A percentile compares a stretch with the other conserved stretches of the same genome.
Conservation (phyloP, 2,329 filamentous ascomycete genomes). For the Tricladium varicosporioides region DNA sequence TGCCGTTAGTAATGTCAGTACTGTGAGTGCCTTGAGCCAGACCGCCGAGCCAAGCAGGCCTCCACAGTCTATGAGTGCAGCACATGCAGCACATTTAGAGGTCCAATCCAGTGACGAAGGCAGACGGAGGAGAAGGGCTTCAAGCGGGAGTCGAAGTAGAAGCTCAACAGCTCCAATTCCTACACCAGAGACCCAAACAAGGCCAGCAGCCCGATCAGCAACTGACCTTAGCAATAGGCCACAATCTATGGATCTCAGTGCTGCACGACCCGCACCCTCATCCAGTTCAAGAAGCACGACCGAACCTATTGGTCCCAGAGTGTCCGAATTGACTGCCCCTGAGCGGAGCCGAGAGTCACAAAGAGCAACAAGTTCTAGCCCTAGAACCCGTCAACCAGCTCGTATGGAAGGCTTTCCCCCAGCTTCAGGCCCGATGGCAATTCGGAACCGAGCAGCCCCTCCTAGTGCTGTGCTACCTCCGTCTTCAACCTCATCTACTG, state of each 20-base stretch:
- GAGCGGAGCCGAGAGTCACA: constrained; percentile 15
- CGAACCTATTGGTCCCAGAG: constrained; percentile 25
- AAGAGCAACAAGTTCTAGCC: constrained; percentile 21
- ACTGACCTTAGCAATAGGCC: constrained; percentile 57
- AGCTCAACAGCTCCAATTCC: constrained; percentile 51
- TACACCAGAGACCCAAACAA: constrained; percentile 40
- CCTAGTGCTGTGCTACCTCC: constrained; percentile 24
- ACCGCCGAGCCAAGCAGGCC: constrained; percentile 52
- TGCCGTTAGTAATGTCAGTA: constrained; percentile 41
- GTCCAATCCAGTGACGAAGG: constrained; percentile 47
- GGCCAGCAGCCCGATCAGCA: constrained; percentile 59
- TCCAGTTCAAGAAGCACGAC: constrained; percentile 28
- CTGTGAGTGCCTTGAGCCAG: constrained; percentile 44
- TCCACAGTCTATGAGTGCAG: constrained; percentile 42
- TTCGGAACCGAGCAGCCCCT: constrained; percentile 19
- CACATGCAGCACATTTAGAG: constrained; percentile 47
- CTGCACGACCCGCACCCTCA: constrained; percentile 22
- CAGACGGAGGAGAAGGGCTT: constrained; percentile 46
- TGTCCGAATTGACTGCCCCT: constrained; percentile 20
- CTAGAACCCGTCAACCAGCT: constrained; percentile 13
- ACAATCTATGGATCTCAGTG: constrained; percentile 20
- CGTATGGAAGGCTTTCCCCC: constrained; percentile 18
- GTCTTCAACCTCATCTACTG: constrained; percentile 16
- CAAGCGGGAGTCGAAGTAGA: constrained; percentile 54
- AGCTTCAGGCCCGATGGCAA: constrained; percentile 6